Conservation (phyloP, 495 filamentous ascomycete species). For the Pseudoneurospora amorphoporcata region DNA sequence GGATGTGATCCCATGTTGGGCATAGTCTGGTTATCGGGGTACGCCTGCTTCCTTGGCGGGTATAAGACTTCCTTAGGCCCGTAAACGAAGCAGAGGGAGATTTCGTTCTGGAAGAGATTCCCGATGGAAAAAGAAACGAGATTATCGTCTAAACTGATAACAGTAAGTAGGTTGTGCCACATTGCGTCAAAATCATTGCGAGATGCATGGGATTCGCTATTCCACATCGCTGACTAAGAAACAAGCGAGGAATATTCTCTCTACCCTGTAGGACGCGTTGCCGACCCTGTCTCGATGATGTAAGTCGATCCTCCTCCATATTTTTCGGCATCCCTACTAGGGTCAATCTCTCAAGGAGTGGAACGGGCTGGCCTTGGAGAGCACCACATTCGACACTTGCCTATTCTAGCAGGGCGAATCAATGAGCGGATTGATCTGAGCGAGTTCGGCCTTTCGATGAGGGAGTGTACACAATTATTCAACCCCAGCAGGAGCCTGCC, state of each 20-base stretch:
- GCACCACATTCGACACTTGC: not conserved
- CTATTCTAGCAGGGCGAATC: not conserved
- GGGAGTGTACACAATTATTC: not conserved
- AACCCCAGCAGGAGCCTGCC: not conserved
- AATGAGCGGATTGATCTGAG: not conserved
- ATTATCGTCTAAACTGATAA: not conserved
- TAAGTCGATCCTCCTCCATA: not conserved
- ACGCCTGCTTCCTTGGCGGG: not conserved
- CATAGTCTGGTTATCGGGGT: not conserved
- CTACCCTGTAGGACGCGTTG: not conserved
- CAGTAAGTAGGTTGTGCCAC: not conserved
- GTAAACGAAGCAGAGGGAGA: not conserved
- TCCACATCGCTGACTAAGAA: not conserved
- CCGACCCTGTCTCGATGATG: not conserved
- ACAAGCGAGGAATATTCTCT: not conserved
- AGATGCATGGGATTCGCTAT: not conserved
- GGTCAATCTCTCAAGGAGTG: not conserved
- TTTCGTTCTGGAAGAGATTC: not conserved
- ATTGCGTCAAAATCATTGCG: not conserved
- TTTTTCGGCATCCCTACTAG: not conserved
- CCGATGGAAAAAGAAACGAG: not conserved
- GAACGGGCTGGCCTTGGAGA: not conserved
- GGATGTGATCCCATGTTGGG: not conserved
- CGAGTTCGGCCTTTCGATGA: not conserved
- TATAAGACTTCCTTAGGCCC: not conserved